Base-by-base conservation (phyloP, 2,329 filamentous ascomycete species). In the Diaporthe sp. region DNA sequence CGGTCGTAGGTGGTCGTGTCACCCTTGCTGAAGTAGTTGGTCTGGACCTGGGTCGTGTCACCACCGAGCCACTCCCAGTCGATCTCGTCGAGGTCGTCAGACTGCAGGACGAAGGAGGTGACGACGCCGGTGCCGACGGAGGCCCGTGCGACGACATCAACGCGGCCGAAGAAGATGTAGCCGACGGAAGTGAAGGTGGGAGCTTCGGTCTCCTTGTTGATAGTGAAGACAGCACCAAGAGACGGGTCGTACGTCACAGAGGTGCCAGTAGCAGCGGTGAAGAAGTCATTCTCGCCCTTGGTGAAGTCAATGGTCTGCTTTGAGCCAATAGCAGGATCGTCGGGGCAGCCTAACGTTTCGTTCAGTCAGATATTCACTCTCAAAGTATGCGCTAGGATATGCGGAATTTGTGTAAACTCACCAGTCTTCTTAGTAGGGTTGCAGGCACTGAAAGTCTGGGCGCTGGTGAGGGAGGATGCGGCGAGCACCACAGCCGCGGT, bases 111-210 rank as follows among this genome's bases (percentile, higher is more conserved):
- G 54, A 94, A 89, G 77, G 94, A 96, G 85, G 95, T 98, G 77
- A 99, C 94, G 77, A 99, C 94, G 78, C 97, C 97, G 9, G 87
- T 87, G 57, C 96, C 97, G 4, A 93, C 89, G 35, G 97, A 93
- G 52, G 94, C 93, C 84, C 95, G 93, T 81, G 97, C 86, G 40
- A 90, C 91, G 76, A 95, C 91, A 72, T 97, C 94, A 79, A 98
- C 90, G 80, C 92, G 92, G 77, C 97, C 97, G 83, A 98, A 98
- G 94, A 98, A 98, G 83, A 99, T 95, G 88, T 97, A 98, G 89
- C 95, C 96, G 80, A 92, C 89, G 73, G 90, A 90, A 80, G 88
- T 89, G 83, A 97, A 95, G 45, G 93, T 95, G 50, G 95, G 92
- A 66, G 89, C 91, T 69, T 95, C 89, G 17, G 82, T 87, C 77